Conservation (phyloP, 2,329 filamentous ascomycete species). For the Sporothrix curviconia region DNA sequence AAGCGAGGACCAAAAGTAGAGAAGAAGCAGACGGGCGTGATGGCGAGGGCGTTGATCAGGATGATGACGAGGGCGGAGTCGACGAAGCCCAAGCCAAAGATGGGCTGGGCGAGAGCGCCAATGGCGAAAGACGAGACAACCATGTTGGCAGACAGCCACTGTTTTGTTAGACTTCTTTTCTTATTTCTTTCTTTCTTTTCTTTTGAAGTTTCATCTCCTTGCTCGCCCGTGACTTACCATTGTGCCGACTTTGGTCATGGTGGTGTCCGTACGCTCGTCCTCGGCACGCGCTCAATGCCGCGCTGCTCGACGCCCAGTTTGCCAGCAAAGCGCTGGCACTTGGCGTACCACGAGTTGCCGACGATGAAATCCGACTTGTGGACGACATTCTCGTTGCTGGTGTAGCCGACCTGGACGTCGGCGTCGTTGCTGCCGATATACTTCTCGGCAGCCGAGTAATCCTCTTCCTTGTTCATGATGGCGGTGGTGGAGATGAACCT, state of each 20-base stretch:
- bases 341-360: constrained; percentile 24
- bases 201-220: too few relatives aligned
- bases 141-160: constrained; percentile 77
- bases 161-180: neutral
- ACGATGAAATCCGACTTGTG: constrained; percentile 19
- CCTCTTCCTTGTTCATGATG: constrained; percentile 14
- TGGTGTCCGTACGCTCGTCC: constrained; percentile 59
- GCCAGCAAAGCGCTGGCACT: constrained; percentile 55
- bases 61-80: constrained; percentile 66
- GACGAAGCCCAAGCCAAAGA: constrained; percentile 65
- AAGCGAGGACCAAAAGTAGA: constrained; percentile 50
- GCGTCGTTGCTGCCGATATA: constrained; percentile 11
- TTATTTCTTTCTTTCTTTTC: too few relatives aligned
- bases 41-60: constrained; percentile 66
- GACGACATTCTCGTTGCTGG: constrained; percentile 21
- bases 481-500: neutral
- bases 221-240: constrained; percentile 47
- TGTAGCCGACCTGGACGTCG: constrained; percentile 20
- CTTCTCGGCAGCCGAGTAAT: constrained; percentile 14
- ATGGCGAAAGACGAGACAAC: constrained; percentile 71
- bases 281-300: constrained; percentile 68
- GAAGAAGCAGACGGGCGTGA: constrained; percentile 49
- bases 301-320: constrained; percentile 64
- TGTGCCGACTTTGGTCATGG: constrained; percentile 61
- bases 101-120: constrained; percentile 59